Conservation (phyloP, 2,329 filamentous ascomycete species). For the Talaromyces sp. region DNA sequence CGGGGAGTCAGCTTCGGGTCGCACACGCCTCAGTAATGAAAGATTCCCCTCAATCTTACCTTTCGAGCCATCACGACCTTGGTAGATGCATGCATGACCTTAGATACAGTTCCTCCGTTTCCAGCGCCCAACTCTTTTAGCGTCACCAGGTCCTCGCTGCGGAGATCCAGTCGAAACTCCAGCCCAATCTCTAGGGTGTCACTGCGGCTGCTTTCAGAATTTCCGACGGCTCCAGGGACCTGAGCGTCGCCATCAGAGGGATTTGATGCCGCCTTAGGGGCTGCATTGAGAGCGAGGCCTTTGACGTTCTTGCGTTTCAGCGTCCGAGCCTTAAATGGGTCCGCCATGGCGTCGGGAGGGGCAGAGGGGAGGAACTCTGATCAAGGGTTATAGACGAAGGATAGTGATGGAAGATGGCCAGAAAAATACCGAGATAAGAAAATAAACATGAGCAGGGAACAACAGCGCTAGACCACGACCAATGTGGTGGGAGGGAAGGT, state of each 20-base stretch:
- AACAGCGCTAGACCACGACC: conserved; percentile 12
- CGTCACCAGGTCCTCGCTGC: conserved; percentile 88
- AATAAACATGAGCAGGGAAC: background rate
- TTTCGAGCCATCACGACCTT: conserved; percentile 98
- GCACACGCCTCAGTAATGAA: background rate
- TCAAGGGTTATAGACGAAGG: background rate
- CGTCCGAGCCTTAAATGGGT: conserved; percentile 68
- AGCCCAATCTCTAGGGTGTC: conserved; percentile 92
- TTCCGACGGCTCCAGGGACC: conserved; percentile 61
- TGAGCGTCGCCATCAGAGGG: conserved; percentile 73
- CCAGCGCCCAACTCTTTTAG: conserved; percentile 93
- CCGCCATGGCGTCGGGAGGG: conserved; percentile 51
- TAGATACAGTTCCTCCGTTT: conserved; percentile 97
- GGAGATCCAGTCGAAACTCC: conserved; percentile 91
- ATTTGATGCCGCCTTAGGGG: conserved; percentile 68
- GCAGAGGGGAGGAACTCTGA: conserved; percentile 1
- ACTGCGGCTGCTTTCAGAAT: conserved; percentile 61
- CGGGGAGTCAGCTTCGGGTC: conserved; percentile 3
- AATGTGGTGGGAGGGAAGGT: conserved; percentile 21
- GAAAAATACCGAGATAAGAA: background rate
- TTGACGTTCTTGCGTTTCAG: conserved; percentile 99
- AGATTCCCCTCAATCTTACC: conserved; percentile 55
- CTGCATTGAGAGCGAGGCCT: conserved; percentile 82
- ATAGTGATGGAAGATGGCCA: background rate
- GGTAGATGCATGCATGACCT: conserved; percentile 91